Percentiles rank a stretch among this genome's conserved stretches.
phyloP scores from a whole-genome alignment of 306 rosid genomes.

The Cucurbita ficifolia region DNA sequence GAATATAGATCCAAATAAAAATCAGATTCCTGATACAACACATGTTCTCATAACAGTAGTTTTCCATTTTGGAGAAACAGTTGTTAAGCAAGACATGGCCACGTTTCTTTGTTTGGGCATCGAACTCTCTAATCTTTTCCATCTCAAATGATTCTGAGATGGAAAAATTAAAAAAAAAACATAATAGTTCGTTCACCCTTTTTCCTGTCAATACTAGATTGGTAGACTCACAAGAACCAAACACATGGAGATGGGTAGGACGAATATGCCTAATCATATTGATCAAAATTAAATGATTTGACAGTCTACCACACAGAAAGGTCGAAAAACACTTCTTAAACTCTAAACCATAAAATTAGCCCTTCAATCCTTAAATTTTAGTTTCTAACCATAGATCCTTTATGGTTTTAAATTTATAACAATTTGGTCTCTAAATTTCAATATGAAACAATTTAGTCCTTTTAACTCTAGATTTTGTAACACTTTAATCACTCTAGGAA shows the following conservation, averaged over 20 bases:
- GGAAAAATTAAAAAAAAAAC: neutral
- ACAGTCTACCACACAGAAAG: neutral
- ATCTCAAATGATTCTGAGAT: neutral
- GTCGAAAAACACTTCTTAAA: neutral
- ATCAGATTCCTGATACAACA: neutral
- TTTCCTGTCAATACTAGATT: neutral
- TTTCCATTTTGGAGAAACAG: neutral
- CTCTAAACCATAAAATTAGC: neutral
- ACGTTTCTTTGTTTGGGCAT: neutral
- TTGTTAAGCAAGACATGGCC: neutral
- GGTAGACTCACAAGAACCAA: neutral
- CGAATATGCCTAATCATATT: neutral
- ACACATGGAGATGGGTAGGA: slow-evolving; percentile 7
- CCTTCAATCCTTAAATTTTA: neutral
- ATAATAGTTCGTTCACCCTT: neutral
- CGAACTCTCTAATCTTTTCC: neutral
- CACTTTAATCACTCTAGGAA: too few relatives aligned
- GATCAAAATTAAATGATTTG: neutral
- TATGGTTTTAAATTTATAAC: too few relatives aligned
- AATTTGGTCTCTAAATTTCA: too few relatives aligned
- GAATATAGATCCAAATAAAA: neutral
- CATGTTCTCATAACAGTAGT: neutral
- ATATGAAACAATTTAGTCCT: too few relatives aligned
- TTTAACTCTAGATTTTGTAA: too few relatives aligned
- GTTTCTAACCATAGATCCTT: neutral